Percentiles rank a stretch among this genome's conserved stretches.
phyloP scores from a whole-genome alignment of 2,329 filamentous ascomycete species.

The Beauveria australis region DNA sequence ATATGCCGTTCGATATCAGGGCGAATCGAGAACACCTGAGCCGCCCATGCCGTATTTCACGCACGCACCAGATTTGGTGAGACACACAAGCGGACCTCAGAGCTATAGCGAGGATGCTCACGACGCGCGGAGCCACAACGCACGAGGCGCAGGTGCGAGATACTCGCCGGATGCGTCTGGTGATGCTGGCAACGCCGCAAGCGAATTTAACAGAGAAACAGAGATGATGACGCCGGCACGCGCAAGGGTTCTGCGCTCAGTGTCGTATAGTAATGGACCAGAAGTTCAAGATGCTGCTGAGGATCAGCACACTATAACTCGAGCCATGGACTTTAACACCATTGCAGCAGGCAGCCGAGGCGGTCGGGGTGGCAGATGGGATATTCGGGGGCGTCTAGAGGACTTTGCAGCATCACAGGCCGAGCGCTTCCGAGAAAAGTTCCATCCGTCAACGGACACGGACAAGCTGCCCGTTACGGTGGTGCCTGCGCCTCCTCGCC shows the following conservation, averaged over 20 bases:
- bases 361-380: conserved; percentile 35
- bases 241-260: neutral
- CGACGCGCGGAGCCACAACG: neutral
- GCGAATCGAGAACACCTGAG: conserved; percentile 41
- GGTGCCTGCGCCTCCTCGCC: conserved; percentile 54
- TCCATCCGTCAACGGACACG: conserved; percentile 45
- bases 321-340: neutral
- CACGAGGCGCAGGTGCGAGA: neutral
- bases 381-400: conserved; percentile 48
- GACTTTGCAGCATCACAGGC: conserved; percentile 54
- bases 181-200: neutral
- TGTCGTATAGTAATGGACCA: conserved; percentile 6
- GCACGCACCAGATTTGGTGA: neutral
- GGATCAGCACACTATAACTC: neutral
- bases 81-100: conserved; percentile 7
- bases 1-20: conserved; percentile 55
- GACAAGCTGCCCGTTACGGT: conserved; percentile 50
- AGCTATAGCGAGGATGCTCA: conserved; percentile 1
- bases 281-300: neutral
- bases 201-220: neutral
- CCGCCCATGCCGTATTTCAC: conserved; percentile 21
- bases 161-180: neutral
- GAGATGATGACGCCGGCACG: neutral
- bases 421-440: conserved; percentile 49
- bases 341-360: neutral